Evolutionary conservation across 768 basidiomycete genomes (phyloP).

Genomic region (Termitomyces sp.): DNA sequence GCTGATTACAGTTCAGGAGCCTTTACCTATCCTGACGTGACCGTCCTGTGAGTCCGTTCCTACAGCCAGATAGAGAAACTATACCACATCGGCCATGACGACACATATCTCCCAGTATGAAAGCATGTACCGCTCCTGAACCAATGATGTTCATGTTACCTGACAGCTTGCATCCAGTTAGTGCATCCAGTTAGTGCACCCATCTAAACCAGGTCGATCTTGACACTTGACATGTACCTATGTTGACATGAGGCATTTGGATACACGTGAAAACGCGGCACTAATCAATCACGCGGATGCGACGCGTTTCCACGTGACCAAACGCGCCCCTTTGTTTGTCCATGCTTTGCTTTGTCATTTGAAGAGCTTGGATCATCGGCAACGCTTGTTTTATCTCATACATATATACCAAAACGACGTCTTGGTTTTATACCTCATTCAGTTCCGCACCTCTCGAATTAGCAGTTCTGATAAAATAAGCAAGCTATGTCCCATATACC

Average conservation of each 20-base stretch:
- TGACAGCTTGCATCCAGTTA: too few species aligned
- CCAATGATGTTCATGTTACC: too few species aligned
- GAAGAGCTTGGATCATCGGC: background rate
- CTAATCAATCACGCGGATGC: constrained; percentile 12
- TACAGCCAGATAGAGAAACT: background rate
- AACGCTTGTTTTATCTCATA: constrained; percentile 5
- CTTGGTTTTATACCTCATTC: background rate
- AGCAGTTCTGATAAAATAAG: background rate
- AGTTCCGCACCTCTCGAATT: background rate
- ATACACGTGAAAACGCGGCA: background rate
- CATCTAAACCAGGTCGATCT: too few species aligned
- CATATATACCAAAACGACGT: background rate
- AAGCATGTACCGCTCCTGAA: too few species aligned
- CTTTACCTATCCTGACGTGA: constrained; percentile 19
- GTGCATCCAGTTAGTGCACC: too few species aligned
- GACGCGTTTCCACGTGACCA: constrained; percentile 11
- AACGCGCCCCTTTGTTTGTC: constrained; percentile 11
- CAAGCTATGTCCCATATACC: constrained; percentile 26
- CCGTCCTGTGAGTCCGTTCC: constrained; percentile 16
- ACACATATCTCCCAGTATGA: constrained; percentile 22
- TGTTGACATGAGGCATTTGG: too few species aligned
- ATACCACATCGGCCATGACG: constrained; percentile 16
- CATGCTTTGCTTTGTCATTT: constrained; percentile 11
- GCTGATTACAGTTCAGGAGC: constrained; percentile 18
- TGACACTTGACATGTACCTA: too few species aligned